Base-by-base conservation (phyloP, 2,329 filamentous ascomycete species). In the Ophiosphaerella narmari region DNA sequence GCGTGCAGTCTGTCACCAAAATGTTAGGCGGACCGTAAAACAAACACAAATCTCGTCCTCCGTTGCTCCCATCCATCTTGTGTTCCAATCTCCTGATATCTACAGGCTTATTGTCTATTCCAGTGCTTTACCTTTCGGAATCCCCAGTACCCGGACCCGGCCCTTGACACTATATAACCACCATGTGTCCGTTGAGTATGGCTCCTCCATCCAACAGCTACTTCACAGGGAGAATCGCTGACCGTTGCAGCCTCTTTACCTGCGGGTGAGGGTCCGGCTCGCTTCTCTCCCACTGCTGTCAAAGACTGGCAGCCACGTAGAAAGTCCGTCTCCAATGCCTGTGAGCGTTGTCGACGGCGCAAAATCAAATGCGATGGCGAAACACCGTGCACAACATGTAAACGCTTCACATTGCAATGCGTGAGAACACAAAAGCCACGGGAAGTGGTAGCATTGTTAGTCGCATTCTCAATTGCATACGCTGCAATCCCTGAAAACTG, bases 281-380 rank as follows among this genome's bases (percentile, higher is more conserved):
- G 63, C 40, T 69, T 68, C 54, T 68, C 68, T 14, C 67, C 68
- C 4, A 57, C 59, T 21, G 56, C 66, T 24, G 65, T 71, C 16
- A 65, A 63, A 40, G 67, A 72, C 39, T 73, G 70, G 70, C 67
- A 70, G 31, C 66, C 70, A 2, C 49, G 70, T 23, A 51, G 67
- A 31, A 73, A 73, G 57, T 71, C 69, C 6, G 70, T 73, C 8
- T 70, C 69, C 36, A 73, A 73, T 48, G 70, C 70, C 13, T 73
- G 70, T 50, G 70, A 73, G 52, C 55, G 70, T 16, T 73, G 70
- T 51, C 59, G 70, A 24, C 57, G 70, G 26, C 54, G 70, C 45
- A 73, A 73, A 55, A 73, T 73, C 18, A 60, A 66, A 31, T 73
- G 70, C 44, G 70, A 73, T 42, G 70, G 70, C 39, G 65, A 71